Base-by-base conservation (phyloP, 495 filamentous ascomycete species). In the Penicillium steckii region DNA sequence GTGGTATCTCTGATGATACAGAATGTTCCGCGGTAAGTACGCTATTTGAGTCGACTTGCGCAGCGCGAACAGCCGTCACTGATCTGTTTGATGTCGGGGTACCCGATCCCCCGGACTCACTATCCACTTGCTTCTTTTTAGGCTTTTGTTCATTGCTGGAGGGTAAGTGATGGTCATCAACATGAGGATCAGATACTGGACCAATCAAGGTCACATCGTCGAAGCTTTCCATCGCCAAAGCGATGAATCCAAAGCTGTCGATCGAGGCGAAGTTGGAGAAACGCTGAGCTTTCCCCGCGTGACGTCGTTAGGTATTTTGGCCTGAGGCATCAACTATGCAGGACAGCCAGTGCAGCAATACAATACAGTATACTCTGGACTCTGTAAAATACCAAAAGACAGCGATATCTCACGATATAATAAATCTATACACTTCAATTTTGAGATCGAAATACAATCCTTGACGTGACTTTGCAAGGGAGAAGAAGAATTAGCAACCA, bases 191-290 rank as follows among this genome's bases (percentile, higher is more conserved):
- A 18, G 50, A 50, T 3, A 64, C 60, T 33, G 57, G 52, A 29
- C 63, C 63, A 8, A 61, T 44, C 2, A 64, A 50, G 38, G 68
- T 52, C 44, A 65, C 63, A 48, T 69, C 67, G 54, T 75, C 70
- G 33, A 72, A 68, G 56, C 70, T 73, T 57, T 73, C 65, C 72
- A 75, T 72, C 42, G 18, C 38, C 35, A 41, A 3, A 41, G 38
- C 38, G 38, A 41, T 41, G 38, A 6, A 3, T 23, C 3, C 7
- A 23, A 8, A 38, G 38, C 38, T 41, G 38, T 41, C 38, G 38
- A 41, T 41, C 38, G 18, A 41, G 17, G 13, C 5, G 38, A n/a
- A 22, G 17, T 9, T 35, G 8, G 26, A 41, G 8, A 23, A 23
- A 22, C 23, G 50, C 12, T 7, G 10, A 55, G 57, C 50, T 60